phyloP scores from a whole-genome alignment of 768 basidiomycete genomes.

The Lepiota brunneoincarnata region DNA sequence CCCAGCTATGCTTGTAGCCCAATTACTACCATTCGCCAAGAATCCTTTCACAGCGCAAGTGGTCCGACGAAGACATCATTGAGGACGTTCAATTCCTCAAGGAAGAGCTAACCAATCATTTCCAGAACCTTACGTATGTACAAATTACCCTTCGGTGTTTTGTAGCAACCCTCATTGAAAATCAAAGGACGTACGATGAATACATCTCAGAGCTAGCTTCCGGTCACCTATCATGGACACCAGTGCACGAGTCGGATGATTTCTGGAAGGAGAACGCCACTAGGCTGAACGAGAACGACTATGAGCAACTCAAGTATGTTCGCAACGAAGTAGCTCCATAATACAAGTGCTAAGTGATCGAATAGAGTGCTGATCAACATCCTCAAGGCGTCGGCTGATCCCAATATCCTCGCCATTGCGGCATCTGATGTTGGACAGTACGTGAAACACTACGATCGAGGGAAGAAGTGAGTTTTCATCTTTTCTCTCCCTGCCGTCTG shows the following conservation, averaged over 20 bases:
- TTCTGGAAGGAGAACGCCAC: conserved; percentile 97
- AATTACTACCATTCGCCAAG: conserved; percentile 83
- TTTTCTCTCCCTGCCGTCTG: not conserved
- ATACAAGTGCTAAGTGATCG: conserved; percentile 1
- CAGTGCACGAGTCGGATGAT: conserved; percentile 92
- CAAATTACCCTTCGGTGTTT: not conserved
- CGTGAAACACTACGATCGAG: conserved; percentile 86
- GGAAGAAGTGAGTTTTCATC: conserved; percentile 71
- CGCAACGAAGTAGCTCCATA: not conserved
- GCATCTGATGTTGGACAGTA: conserved; percentile 93
- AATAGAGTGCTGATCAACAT: conserved; percentile 71
- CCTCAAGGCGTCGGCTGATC: conserved; percentile 66
- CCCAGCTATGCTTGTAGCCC: conserved; percentile 87
- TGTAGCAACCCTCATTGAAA: not conserved
- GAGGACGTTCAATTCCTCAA: conserved; percentile 89
- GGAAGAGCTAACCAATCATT: conserved; percentile 80
- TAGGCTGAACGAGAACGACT: conserved; percentile 82
- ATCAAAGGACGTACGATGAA: conserved; percentile 87
- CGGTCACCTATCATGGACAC: conserved; percentile 93
- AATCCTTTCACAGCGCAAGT: conserved; percentile 82
- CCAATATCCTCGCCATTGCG: conserved; percentile 85
- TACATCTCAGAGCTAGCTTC: conserved; percentile 88
- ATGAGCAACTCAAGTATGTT: conserved; percentile 78
- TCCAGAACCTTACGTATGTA: conserved; percentile 87
- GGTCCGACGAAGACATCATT: conserved; percentile 91